Base-by-base conservation (phyloP, 2,329 filamentous ascomycete species). In the Daldinia sp. region DNA sequence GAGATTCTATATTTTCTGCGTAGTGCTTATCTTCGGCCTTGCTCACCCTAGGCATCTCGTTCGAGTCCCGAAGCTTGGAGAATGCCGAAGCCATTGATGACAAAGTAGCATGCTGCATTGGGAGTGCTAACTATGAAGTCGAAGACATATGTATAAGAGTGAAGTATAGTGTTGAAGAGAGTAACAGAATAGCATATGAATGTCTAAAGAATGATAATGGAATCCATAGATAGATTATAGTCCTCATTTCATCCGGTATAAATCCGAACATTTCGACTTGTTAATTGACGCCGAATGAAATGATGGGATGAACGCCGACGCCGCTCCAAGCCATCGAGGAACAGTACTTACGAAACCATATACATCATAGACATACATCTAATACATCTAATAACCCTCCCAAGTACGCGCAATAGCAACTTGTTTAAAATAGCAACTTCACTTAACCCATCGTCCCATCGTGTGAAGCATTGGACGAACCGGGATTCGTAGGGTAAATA, bases 1-100 rank as follows among this genome's bases (percentile, higher is more conserved):
- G 57, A 6, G 72, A 72, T 35, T 76, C 73, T 57, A 61, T 65
- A 57, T 74, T 72, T 42, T 58, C 58, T 2, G 53, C 48, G 26
- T 63, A 39, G 50, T 59, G 59, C 48, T 70, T 53, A 67, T 61
- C 57, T 42, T 74, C 61, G 26, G 69, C 71, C 4, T 67, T 26
- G 6, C 2, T 23, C 4, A 48, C 26, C 20, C n/a, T 13, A 6
- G 44, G 20, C 4, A 48, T 6, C 6, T 48, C 44, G 12, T 48
- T 9, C 6, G 44, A 48, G 12, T 9, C 15, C 26, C 44, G 13
- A 13, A 26, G 23, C 26, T 48, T 48, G 6, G 44, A 3, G 12
- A 48, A 48, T 48, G 44, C 20, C 6, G 44, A 48, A 26, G 7
- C 20, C 44, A 48, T 48, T 1, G 44, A 48, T 48, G 44, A 10